Conservation (phyloP, 1,284 basidiomycete genomes). For the Pholiota adiposa region DNA sequence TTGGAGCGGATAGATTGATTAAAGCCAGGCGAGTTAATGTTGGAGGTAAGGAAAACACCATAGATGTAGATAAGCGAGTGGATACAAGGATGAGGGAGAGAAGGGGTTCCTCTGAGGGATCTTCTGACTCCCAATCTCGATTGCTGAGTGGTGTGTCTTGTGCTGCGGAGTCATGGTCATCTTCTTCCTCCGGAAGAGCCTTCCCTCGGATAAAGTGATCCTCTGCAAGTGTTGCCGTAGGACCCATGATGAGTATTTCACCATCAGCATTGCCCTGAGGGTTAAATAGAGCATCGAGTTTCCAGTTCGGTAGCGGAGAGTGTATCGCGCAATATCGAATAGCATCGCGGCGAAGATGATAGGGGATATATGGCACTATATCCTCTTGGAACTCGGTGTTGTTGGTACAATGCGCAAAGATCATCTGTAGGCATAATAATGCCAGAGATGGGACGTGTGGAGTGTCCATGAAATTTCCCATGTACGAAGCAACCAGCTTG, state of each 20-base stretch:
- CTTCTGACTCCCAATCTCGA: conserved; percentile 40
- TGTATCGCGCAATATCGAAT: conserved; percentile 61
- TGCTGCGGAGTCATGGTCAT: conserved; percentile 11
- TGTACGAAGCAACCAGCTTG: conserved; percentile 48
- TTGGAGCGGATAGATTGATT: conserved; percentile 52
- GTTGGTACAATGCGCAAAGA: conserved; percentile 38
- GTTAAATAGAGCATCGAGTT: conserved; percentile 52
- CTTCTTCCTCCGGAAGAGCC: conserved; percentile 4
- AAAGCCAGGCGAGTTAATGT: conserved; percentile 64
- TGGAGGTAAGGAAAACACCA: conserved; percentile 55
- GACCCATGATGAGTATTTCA: conserved; percentile 66
- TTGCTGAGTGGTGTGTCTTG: background rate
- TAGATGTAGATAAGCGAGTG: conserved; percentile 36
- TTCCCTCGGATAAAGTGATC: conserved; percentile 38
- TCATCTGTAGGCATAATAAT: conserved; percentile 53
- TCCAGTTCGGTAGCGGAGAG: conserved; percentile 50
- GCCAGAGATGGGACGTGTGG: conserved; percentile 49
- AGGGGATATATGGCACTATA: conserved; percentile 53
- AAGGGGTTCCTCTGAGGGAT: conserved; percentile 33
- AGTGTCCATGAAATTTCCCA: conserved; percentile 23
- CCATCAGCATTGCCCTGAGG: conserved; percentile 57
- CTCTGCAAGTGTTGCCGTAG: conserved; percentile 45
- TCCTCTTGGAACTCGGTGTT: conserved; percentile 44
- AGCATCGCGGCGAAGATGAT: conserved; percentile 58
- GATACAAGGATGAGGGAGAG: conserved; percentile 46